Evolutionary conservation across 1,139 yeast genomes (phyloP).

Genomic region (Candida labiduridarum): DNA sequence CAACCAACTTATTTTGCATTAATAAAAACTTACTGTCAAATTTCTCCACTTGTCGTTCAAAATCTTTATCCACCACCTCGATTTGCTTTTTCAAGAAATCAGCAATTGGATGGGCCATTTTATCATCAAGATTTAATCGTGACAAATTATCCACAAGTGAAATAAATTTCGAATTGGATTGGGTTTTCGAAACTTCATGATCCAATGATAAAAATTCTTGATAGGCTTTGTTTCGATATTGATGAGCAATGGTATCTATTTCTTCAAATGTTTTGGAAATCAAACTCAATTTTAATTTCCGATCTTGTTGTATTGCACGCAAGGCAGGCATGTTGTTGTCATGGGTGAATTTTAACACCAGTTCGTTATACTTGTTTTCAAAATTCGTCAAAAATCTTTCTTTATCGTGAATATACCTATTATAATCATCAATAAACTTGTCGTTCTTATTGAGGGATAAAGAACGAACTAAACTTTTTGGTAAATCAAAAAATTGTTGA

Average conservation of each 20-base stretch:
- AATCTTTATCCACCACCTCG: constrained; percentile 34
- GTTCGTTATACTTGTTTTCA: constrained; percentile 18
- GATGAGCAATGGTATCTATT: constrained; percentile 64
- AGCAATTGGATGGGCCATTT: constrained; percentile 32
- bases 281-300: constrained; percentile 43
- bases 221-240: constrained; percentile 68
- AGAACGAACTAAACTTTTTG: constrained; percentile 56
- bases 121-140: constrained; percentile 28
- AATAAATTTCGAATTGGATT: constrained; percentile 32
- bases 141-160: constrained; percentile 44
- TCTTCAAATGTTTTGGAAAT: constrained; percentile 59
- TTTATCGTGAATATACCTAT: constrained; percentile 44
- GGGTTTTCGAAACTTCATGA: constrained; percentile 28
- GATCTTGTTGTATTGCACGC: constrained; percentile 24
- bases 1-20: constrained; percentile 43
- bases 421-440: constrained; percentile 68
- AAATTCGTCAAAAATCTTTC: constrained; percentile 22
- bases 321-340: constrained; percentile 20
- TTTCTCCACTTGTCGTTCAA: constrained; percentile 39
- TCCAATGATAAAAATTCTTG: constrained; percentile 51
- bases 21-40: constrained; percentile 36
- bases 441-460: constrained; percentile 68
- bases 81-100: constrained; percentile 43
- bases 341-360: constrained; percentile 16
- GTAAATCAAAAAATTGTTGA: constrained; percentile 70